Evolutionary conservation across 1,284 basidiomycete genomes (phyloP).

Genomic region (Spongiforma sp.): DNA sequence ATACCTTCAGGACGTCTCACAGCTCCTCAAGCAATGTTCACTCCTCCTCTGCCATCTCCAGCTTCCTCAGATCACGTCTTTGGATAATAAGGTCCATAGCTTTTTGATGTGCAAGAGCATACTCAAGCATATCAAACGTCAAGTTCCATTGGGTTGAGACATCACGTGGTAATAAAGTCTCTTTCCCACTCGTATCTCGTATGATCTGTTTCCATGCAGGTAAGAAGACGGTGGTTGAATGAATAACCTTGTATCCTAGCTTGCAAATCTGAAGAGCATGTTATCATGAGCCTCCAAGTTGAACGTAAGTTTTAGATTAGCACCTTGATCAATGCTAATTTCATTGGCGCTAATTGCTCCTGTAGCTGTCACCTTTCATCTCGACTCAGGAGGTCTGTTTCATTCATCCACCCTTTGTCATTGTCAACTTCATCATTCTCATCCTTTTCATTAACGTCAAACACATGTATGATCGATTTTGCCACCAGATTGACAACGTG

Average conservation of each 20-base stretch:
- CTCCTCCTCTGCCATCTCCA: constrained; percentile 13
- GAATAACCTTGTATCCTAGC: not conserved
- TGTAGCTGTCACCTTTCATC: not conserved
- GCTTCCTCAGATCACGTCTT: constrained; percentile 8
- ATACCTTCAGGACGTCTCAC: not conserved
- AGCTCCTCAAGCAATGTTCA: not conserved
- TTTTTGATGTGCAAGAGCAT: constrained; percentile 27
- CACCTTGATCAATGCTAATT: not conserved
- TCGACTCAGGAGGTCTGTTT: not conserved
- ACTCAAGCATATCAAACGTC: constrained; percentile 17
- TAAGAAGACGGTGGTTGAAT: constrained; percentile 25
- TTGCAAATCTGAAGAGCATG: not conserved
- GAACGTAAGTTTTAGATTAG: not conserved
- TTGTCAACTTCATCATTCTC: not conserved
- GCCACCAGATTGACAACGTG: not conserved
- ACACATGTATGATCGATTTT: not conserved
- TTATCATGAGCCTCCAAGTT: not conserved
- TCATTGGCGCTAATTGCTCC: not conserved
- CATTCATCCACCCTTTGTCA: not conserved
- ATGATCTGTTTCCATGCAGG: not conserved
- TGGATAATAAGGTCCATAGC: not conserved
- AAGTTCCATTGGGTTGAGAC: constrained; percentile 1
- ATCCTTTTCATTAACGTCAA: not conserved
- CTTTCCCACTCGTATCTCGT: not conserved
- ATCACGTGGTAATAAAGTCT: not conserved